These are phyloP conservation scores for Boeremia exigua DNA, from an alignment of 2,329 filamentous ascomycete species.

Conservation along the genomic window DNA sequence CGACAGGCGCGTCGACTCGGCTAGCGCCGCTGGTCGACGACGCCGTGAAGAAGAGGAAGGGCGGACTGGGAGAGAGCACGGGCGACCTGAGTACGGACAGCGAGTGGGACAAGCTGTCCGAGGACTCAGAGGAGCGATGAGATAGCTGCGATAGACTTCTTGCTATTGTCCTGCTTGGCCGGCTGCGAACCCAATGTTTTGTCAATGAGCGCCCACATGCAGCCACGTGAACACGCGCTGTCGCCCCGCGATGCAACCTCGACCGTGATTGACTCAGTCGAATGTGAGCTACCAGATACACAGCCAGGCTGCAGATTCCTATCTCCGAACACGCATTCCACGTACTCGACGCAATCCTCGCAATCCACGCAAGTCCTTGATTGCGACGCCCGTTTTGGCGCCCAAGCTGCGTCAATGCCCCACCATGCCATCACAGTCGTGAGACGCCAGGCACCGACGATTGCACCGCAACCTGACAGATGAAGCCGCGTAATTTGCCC, in stretches of 20 bases:
- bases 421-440: conserved; percentile 37
- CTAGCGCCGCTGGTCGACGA: conserved; percentile 41
- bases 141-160: conserved; percentile 13
- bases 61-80: conserved; percentile 53
- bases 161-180: background rate
- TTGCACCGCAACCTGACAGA: conserved; percentile 27
- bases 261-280: background rate
- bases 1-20: conserved; percentile 39
- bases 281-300: background rate
- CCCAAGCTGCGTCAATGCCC: conserved; percentile 31
- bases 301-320: no score
- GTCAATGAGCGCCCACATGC: conserved; percentile 8
- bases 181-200: background rate
- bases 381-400: conserved; percentile 12
- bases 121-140: conserved; percentile 48
- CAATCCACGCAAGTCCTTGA: background rate
- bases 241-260: background rate
- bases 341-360: background rate
- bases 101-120: conserved; percentile 94
- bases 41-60: conserved; percentile 54
- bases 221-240: conserved; percentile 35
- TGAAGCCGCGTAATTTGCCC: conserved; percentile 36
- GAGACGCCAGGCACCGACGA: conserved; percentile 25
- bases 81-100: conserved; percentile 81
- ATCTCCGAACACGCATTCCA: no score